Conservation (phyloP, 441 rosid species). For the Pelargonium cotyledonis region DNA sequence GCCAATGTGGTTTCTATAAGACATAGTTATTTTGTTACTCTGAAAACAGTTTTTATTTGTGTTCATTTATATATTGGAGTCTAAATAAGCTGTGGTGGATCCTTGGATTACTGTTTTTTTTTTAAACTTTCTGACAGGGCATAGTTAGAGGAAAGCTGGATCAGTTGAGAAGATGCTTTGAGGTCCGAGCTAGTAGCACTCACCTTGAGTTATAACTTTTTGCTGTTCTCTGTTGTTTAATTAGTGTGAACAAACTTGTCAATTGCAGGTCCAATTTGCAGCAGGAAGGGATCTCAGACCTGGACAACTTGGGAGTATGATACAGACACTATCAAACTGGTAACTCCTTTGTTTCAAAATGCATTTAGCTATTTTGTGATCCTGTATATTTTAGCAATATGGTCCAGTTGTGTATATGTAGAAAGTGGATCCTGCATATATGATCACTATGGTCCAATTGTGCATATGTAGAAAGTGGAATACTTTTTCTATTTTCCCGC, state of each 20-base stretch:
- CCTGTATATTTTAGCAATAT: not conserved
- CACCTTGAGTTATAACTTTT: conserved; percentile 13
- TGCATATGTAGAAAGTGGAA: too few relatives aligned
- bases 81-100: not conserved
- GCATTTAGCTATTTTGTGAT: not conserved
- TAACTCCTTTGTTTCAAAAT: conserved; percentile 24
- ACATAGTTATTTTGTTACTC: not conserved
- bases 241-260: conserved; percentile 10
- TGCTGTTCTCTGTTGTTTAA: not conserved
- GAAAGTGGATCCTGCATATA: too few relatives aligned
- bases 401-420: too few relatives aligned
- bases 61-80: not conserved
- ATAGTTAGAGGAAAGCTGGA: conserved; percentile 96
- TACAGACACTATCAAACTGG: conserved; percentile 87
- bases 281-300: conserved; percentile 97
- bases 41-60: not conserved
- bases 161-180: conserved; percentile 90
- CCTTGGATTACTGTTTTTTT: conserved; percentile 10
- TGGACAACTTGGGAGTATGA: conserved; percentile 80
- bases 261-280: conserved; percentile 77
- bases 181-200: conserved; percentile 41
- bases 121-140: conserved; percentile 43
- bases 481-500: too few relatives aligned
- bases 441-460: too few relatives aligned
- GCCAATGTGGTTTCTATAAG: not conserved